Evolutionary conservation across 345 rosid species (phyloP).

Genomic region (Jatropha curcas): DNA sequence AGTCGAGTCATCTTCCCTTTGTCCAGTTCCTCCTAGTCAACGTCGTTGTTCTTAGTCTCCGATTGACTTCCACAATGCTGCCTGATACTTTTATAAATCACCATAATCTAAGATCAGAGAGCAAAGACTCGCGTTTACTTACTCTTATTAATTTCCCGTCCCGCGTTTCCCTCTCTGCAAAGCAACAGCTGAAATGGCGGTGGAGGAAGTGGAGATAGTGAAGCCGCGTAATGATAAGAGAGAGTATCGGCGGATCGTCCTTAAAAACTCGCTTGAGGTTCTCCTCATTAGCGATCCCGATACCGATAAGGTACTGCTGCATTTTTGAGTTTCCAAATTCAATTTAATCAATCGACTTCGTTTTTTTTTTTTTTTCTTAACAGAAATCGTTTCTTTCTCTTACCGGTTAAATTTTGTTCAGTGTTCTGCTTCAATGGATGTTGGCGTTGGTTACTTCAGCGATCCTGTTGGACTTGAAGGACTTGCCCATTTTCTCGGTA

Average conservation of each 20-base stretch:
- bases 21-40: no score
- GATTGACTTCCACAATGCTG: no score
- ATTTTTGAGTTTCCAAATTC: background rate
- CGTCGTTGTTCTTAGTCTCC: no score
- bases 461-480: slow-evolving; percentile 90
- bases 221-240: slow-evolving; percentile 80
- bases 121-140: no score
- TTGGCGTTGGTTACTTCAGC: slow-evolving; percentile 71
- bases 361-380: no score
- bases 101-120: no score
- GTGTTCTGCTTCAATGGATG: slow-evolving; percentile 96
- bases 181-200: slow-evolving; percentile 49
- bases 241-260: slow-evolving; percentile 65
- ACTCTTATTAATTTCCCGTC: no score
- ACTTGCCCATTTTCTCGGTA: slow-evolving; percentile 95
- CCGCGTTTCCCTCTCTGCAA: no score
- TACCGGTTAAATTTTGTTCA: no score
- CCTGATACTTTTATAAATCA: no score
- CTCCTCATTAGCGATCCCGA: slow-evolving; percentile 87
- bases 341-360: background rate
- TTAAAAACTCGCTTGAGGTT: slow-evolving; percentile 66
- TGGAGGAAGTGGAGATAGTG: slow-evolving; percentile 50
- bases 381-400: no score
- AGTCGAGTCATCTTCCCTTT: no score
- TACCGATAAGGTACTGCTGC: slow-evolving; percentile 60